Evolutionary conservation across 2,329 filamentous ascomycete genomes (phyloP).

Genomic region (Ascochyta fabae): DNA sequence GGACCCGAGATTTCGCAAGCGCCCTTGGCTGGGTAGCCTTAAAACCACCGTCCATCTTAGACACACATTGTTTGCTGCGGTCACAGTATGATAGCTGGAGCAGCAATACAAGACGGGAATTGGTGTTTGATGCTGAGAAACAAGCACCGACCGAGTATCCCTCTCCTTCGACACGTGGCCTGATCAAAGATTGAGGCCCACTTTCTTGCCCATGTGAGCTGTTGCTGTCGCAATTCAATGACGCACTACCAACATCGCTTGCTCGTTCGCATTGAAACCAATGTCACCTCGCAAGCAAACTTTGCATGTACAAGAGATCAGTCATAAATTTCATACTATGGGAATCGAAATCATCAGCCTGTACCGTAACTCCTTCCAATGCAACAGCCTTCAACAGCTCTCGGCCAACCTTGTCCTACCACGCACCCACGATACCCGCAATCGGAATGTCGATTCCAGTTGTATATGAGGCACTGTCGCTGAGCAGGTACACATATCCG

Average conservation of each 20-base stretch:
- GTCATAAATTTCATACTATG: slow-evolving; percentile 19
- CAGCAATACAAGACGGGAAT: neutral
- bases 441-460: slow-evolving; percentile 59
- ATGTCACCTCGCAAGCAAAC: neutral
- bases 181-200: neutral
- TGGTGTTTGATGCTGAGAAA: neutral
- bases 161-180: neutral
- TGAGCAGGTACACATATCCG: slow-evolving; percentile 58
- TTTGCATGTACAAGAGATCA: neutral
- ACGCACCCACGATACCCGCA: slow-evolving; percentile 56
- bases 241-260: neutral
- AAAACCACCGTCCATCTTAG: neutral
- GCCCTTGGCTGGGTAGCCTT: slow-evolving; percentile 6
- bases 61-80: neutral
- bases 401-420: slow-evolving; percentile 32
- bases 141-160: neutral
- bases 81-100: neutral
- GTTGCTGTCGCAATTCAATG: neutral
- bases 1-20: slow-evolving; percentile 4
- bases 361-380: slow-evolving; percentile 31
- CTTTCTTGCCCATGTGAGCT: neutral
- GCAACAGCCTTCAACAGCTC: slow-evolving; percentile 15
- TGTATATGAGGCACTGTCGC: slow-evolving; percentile 56
- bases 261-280: neutral
- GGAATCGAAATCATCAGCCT: slow-evolving; percentile 5